Evolutionary conservation across 202 grass and related monocot genomes (phyloP), one percentile per base, ranked within the genome.

Genomic region (Saccharum hybrid): DNA sequence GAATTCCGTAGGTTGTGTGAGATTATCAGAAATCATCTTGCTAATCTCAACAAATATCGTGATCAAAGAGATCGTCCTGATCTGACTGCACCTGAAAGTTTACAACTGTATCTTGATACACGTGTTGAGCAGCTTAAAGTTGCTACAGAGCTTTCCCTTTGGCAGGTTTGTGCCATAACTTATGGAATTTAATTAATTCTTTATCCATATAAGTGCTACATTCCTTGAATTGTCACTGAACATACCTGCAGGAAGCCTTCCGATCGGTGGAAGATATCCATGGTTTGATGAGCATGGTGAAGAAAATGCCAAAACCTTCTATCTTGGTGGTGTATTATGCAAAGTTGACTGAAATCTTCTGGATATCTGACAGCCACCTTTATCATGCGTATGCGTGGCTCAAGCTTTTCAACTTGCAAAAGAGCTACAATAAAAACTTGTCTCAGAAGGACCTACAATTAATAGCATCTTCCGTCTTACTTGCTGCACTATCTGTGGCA

Each of bases 381-480:
- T 95, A 98, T 68, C 91, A 96, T 86, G 96, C 96, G 2, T 98
- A 98, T 82, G 90, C 96, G n/a, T 98, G 96, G 93, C 79, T 98
- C 67, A 98, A 96, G 81, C 91, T 98, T 81, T 98, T 98, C 79
- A 82, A 87, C 36, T 81, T 98, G 81, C 96, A 98, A 74, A 98
- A 98, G 86, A 96, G 87, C 63, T 98, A 94, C 78, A 98, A 98
- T 72, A 98, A 98, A 40, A 98, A 98, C 37, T 87, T 98, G 40
- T 92, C 89, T 36, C 96, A 89, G 66, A 98, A 98, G 83, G 96
- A 98, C 41, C 81, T 98, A 46, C 96, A 98, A 59, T 65, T 98
- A 75, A 93, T 98, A 85, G 96, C 96, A 82, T 93, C 93, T 45
- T 90, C 93, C n/a, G 96, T 98, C 81, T 85, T 98, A 37, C 89